Conservation (phyloP, 1,284 basidiomycete genomes). For the Irpex rosettiformis region DNA sequence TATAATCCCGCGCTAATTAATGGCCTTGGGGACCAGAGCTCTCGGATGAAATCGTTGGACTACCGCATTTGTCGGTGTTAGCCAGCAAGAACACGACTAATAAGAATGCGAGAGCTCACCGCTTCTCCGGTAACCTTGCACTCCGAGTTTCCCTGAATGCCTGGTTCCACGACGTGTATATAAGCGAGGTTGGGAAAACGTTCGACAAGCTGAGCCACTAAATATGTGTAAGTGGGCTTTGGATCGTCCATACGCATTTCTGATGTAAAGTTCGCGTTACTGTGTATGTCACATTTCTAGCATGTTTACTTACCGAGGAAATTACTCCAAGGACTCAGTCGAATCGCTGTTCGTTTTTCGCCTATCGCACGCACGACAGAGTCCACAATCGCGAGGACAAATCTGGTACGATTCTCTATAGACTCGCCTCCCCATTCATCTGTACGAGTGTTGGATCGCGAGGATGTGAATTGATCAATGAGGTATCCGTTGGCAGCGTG, state of each 20-base stretch:
- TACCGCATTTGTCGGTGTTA: too few relatives aligned
- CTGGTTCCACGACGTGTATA: slow-evolving; percentile 52
- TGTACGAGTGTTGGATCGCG: slow-evolving; percentile 59
- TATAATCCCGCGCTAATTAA: background rate
- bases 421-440: slow-evolving; percentile 73
- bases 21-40: background rate
- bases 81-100: too few relatives aligned
- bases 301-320: background rate
- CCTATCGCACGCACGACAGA: background rate
- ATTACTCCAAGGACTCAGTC: background rate
- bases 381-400: slow-evolving; percentile 35
- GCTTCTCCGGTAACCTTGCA: background rate
- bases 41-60: background rate
- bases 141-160: slow-evolving; percentile 11
- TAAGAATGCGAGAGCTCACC: too few relatives aligned
- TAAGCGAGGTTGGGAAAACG: slow-evolving; percentile 50
- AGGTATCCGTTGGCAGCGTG: slow-evolving; percentile 48
- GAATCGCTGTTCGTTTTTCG: background rate
- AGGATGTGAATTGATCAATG: slow-evolving; percentile 42
- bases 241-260: slow-evolving; percentile 37
- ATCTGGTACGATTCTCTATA: slow-evolving; percentile 62
- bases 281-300: too few relatives aligned
- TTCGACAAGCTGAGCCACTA: slow-evolving; percentile 30
- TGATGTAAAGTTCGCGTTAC: too few relatives aligned
- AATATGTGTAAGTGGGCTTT: slow-evolving; percentile 37